A percentile compares a stretch with the other conserved stretches of the same genome.
phyloP scores from a whole-genome alignment of 1,284 basidiomycete species.

The Ustilago nuda region DNA sequence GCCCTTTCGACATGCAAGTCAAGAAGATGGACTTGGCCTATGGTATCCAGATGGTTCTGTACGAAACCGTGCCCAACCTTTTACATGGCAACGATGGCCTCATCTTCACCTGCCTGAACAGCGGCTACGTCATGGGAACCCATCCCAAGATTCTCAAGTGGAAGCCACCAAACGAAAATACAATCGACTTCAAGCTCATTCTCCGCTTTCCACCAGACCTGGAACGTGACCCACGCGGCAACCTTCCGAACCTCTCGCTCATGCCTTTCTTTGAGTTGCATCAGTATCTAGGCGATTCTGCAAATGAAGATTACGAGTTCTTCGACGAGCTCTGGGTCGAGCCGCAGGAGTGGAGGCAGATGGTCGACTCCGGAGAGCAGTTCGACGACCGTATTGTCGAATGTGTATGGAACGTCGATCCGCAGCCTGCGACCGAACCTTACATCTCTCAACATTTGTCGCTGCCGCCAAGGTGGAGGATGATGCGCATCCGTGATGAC shows the following conservation, averaged over 20 bases:
- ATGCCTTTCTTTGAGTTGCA: constrained; percentile 89
- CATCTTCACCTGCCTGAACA: constrained; percentile 92
- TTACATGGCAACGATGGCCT: constrained; percentile 95
- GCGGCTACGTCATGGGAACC: constrained; percentile 88
- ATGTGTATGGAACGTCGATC: constrained; percentile 81
- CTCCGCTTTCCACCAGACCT: constrained; percentile 84
- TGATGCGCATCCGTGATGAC: constrained; percentile 66
- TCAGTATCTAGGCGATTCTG: constrained; percentile 73
- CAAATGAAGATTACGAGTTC: constrained; percentile 76
- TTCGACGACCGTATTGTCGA: constrained; percentile 93
- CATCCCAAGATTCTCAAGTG: constrained; percentile 91
- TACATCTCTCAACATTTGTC: constrained; percentile 28
- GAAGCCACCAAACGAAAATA: constrained; percentile 98
- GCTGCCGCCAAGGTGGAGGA: constrained; percentile 61
- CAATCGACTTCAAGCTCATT: constrained; percentile 94
- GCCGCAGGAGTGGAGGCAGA: constrained; percentile 92
- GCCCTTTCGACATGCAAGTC: constrained; percentile 85
- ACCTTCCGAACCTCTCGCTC: constrained; percentile 79
- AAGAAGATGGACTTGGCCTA: constrained; percentile 93
- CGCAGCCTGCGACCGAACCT: constrained; percentile 54
- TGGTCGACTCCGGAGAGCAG: constrained; percentile 87
- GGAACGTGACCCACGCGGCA: constrained; percentile 59
- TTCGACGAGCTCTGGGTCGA: constrained; percentile 88
- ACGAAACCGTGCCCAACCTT: constrained; percentile 83
- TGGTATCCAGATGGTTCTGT: constrained; percentile 84